phyloP scores from a whole-genome alignment of 2,329 filamentous ascomycete species.

The Emmonsia crescens region DNA sequence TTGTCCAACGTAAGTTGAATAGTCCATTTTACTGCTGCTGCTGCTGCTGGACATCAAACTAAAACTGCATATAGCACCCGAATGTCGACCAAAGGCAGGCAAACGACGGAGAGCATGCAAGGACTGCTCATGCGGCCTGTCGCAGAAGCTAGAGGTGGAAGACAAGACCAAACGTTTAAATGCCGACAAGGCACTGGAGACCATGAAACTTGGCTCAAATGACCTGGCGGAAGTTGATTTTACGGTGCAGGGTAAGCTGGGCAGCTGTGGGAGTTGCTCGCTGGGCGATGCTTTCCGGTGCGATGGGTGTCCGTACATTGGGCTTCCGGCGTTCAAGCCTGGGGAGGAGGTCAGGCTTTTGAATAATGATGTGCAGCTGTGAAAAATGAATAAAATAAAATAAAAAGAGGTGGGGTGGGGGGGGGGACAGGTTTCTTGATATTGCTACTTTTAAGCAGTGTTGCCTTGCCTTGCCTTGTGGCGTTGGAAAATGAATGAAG shows the following conservation, averaged over 20 bases:
- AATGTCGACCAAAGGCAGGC: conserved; percentile 76
- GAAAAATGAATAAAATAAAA: conserved; percentile 1
- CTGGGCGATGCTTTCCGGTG: conserved; percentile 82
- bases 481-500: no score
- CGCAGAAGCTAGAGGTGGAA: conserved; percentile 74
- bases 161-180: conserved; percentile 57
- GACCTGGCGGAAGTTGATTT: conserved; percentile 91
- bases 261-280: conserved; percentile 87
- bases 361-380: conserved; percentile 79
- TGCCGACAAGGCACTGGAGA: conserved; percentile 48
- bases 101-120: conserved; percentile 92
- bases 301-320: conserved; percentile 70
- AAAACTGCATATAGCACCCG: conserved; percentile 49
- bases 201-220: conserved; percentile 56
- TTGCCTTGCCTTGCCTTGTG: no score
- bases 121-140: conserved; percentile 92
- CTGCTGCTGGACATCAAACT: neutral
- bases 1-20: conserved; percentile 64
- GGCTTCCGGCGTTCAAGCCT: conserved; percentile 89
- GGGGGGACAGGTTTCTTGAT: no score
- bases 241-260: conserved; percentile 92
- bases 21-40: no score
- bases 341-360: conserved; percentile 85
- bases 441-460: neutral
- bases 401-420: no score